Conservation (phyloP, 1,284 basidiomycete species). For the Mycosarcoma mackinlayi region DNA sequence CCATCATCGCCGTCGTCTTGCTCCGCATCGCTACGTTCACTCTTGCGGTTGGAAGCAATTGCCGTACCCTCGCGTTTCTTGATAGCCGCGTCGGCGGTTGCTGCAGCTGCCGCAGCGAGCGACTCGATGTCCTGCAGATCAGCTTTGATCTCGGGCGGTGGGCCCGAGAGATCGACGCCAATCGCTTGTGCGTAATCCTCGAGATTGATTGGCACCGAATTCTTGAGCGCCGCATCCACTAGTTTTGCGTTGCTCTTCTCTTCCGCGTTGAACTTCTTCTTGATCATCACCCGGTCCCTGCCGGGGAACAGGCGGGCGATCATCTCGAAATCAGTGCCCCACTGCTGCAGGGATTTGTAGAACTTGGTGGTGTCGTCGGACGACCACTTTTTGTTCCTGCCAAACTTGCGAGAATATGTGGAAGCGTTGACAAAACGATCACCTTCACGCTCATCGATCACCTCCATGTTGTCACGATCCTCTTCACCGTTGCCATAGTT, state of each 20-base stretch:
- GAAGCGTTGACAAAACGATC: constrained; percentile 80
- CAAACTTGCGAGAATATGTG: constrained; percentile 76
- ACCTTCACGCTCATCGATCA: constrained; percentile 81
- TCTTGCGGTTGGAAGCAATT: constrained; percentile 17
- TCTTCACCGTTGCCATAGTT: constrained; percentile 61
- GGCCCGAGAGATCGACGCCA: constrained; percentile 65
- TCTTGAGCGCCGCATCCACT: constrained; percentile 60
- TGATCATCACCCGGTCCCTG: constrained; percentile 86
- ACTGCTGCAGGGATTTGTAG: constrained; percentile 83
- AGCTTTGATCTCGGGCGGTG: constrained; percentile 59
- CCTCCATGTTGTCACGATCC: constrained; percentile 78
- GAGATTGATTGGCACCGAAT: constrained; percentile 59
- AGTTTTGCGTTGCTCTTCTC: constrained; percentile 77
- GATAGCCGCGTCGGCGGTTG: constrained; percentile 13
- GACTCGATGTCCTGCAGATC: constrained; percentile 35
- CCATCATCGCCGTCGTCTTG: constrained; percentile 44
- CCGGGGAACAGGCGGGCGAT: constrained; percentile 85
- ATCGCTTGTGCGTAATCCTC: constrained; percentile 61
- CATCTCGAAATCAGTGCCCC: constrained; percentile 90
- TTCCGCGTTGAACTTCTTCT: constrained; percentile 88
- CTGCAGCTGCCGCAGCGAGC: constrained; percentile 7
- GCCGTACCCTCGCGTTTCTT: constrained; percentile 40
- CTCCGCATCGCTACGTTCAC: constrained; percentile 41
- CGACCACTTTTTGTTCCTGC: constrained; percentile 80
- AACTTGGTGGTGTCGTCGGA: constrained; percentile 86